phyloP scores from a whole-genome alignment of 139 green algal species.

The Coelastrella sp. region DNA sequence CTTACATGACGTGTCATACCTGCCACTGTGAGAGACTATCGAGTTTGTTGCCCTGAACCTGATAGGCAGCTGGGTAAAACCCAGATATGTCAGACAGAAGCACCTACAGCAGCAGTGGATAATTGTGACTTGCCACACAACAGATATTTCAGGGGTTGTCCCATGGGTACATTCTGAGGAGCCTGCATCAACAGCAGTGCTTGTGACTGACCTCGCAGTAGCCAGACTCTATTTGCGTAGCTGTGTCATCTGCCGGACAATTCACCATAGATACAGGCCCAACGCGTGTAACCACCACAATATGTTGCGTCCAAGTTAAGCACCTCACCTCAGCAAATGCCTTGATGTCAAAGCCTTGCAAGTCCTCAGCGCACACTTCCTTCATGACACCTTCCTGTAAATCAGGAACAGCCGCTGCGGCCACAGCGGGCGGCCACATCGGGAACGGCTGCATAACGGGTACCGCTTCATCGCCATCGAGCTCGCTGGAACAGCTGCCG shows the following conservation, averaged over 20 bases:
- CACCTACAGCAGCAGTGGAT: conserved; percentile 27
- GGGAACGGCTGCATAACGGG: neutral
- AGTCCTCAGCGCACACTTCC: neutral
- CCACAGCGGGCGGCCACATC: neutral
- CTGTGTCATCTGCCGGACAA: no score
- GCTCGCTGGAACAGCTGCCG: neutral
- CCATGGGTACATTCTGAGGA: no score
- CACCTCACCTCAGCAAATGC: conserved; percentile 16
- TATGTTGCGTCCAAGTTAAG: no score
- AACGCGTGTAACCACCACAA: no score
- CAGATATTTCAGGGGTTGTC: neutral
- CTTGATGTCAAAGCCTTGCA: neutral
- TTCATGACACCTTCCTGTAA: neutral
- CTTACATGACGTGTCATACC: no score
- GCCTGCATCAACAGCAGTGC: no score
- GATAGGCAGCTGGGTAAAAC: conserved; percentile 18
- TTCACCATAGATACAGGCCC: no score
- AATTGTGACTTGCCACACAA: neutral
- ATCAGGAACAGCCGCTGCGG: neutral
- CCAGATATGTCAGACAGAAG: conserved; percentile 17
- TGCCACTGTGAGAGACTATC: conserved; percentile 20
- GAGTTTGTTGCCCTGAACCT: conserved; percentile 7
- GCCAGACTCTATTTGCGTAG: no score
- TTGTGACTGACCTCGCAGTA: no score
- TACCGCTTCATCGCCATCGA: neutral